Evolutionary conservation across 306 rosid genomes (phyloP).

Genomic region (Quercus parvula): DNA sequence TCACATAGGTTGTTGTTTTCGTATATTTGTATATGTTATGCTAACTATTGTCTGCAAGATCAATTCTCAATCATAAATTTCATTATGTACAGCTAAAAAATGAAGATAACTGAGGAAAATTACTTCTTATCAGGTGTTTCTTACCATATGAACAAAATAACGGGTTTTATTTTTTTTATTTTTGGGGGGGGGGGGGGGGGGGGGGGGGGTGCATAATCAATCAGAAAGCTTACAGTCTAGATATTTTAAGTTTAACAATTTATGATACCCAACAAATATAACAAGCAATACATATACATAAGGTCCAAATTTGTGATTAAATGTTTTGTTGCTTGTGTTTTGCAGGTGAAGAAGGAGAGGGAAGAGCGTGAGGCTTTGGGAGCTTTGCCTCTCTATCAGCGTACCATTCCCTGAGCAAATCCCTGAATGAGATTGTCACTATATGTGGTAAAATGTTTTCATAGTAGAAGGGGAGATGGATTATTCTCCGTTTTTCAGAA

Average conservation of each 20-base stretch:
- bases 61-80: too few species aligned
- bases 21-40: not conserved
- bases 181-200: too few species aligned
- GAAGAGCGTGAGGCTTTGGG: constrained; percentile 92
- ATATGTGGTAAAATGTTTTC: constrained; percentile 33
- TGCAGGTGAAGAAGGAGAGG: constrained; percentile 87
- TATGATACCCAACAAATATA: not conserved
- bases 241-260: not conserved
- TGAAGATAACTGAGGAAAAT: not conserved
- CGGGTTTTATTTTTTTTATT: too few species aligned
- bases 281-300: not conserved
- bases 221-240: not conserved
- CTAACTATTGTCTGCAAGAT: not conserved
- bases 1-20: not conserved
- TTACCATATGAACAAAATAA: not conserved
- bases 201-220: not conserved
- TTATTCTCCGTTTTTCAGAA: constrained; percentile 15
- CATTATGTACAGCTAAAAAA: not conserved
- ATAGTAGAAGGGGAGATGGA: constrained; percentile 28
- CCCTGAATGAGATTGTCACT: constrained; percentile 27
- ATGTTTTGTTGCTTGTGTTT: constrained; percentile 16
- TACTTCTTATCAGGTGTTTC: not conserved
- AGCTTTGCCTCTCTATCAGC: constrained; percentile 87
- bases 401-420: constrained; percentile 72
- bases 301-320: constrained; percentile 1